These are phyloP conservation scores for Pouteria glomerata DNA, from an alignment of 148 eudicot species.

Conservation along the genomic window DNA sequence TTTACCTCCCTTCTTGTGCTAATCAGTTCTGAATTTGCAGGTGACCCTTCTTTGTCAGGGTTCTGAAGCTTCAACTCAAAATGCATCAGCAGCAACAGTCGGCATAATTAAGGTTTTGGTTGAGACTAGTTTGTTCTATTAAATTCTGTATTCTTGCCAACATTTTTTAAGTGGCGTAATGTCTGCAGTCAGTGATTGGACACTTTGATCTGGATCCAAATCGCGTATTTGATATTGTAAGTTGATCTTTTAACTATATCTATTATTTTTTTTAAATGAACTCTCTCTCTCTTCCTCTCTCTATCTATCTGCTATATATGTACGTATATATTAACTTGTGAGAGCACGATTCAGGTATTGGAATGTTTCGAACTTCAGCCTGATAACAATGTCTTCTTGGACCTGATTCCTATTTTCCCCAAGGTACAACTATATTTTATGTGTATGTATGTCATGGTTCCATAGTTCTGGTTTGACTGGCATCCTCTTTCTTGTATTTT, in stretches of 20 bases:
- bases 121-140: constrained; percentile 13
- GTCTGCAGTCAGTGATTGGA: constrained; percentile 89
- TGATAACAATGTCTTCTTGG: constrained; percentile 67
- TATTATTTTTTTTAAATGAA: background rate
- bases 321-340: background rate
- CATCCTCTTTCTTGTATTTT: background rate
- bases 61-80: constrained; percentile 49
- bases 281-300: constrained; percentile 1
- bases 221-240: constrained; percentile 97
- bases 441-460: background rate
- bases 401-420: constrained; percentile 89
- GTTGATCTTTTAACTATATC: constrained; percentile 30
- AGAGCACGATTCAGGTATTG: constrained; percentile 50
- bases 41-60: constrained; percentile 92
- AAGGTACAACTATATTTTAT: constrained; percentile 47
- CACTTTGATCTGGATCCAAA: constrained; percentile 98
- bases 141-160: background rate
- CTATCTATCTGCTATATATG: too few species aligned
- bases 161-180: constrained; percentile 7
- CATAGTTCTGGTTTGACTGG: background rate
- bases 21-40: constrained; percentile 33
- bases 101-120: constrained; percentile 81
- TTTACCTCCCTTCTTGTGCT: background rate
- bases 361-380: constrained; percentile 98
- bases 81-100: constrained; percentile 68